These are phyloP conservation scores for Debaryomyces sp. DNA, from an alignment of 1,139 yeast genomes.

Conservation along the genomic window DNA sequence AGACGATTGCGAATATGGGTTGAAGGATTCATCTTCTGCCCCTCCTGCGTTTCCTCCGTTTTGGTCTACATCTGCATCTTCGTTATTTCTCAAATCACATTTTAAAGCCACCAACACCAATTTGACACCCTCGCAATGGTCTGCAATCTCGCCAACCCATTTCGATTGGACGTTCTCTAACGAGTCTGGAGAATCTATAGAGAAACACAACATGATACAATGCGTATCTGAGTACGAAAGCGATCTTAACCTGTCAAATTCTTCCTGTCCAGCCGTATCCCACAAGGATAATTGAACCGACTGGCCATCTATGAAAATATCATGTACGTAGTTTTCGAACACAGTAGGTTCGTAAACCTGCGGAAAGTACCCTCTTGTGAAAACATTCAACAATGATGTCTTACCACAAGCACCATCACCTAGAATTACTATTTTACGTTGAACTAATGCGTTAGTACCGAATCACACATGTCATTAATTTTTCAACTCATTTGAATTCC, in stretches of 20 bases:
- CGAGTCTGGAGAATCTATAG: conserved; percentile 93
- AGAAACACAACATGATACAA: conserved; percentile 94
- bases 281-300: conserved; percentile 90
- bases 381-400: conserved; percentile 74
- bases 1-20: conserved; percentile 30
- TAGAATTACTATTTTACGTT: conserved; percentile 90
- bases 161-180: conserved; percentile 89
- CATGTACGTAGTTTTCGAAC: conserved; percentile 96
- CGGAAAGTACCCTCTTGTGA: conserved; percentile 96
- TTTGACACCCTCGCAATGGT: conserved; percentile 96
- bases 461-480: neutral
- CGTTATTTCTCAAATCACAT: conserved; percentile 78
- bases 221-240: conserved; percentile 93
- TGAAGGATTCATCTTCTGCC: conserved; percentile 41
- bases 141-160: conserved; percentile 97
- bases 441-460: conserved; percentile 39
- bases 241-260: conserved; percentile 89
- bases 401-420: conserved; percentile 91
- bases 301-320: conserved; percentile 92
- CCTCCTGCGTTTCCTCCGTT: conserved; percentile 28
- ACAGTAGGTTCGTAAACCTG: conserved; percentile 99
- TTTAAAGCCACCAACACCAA: conserved; percentile 91
- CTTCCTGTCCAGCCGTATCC: conserved; percentile 99
- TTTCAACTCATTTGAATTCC: neutral
- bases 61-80: conserved; percentile 34